phyloP scores from a whole-genome alignment of 225 moss, liverwort and hornwort genomes.

The Neckera pumila region DNA sequence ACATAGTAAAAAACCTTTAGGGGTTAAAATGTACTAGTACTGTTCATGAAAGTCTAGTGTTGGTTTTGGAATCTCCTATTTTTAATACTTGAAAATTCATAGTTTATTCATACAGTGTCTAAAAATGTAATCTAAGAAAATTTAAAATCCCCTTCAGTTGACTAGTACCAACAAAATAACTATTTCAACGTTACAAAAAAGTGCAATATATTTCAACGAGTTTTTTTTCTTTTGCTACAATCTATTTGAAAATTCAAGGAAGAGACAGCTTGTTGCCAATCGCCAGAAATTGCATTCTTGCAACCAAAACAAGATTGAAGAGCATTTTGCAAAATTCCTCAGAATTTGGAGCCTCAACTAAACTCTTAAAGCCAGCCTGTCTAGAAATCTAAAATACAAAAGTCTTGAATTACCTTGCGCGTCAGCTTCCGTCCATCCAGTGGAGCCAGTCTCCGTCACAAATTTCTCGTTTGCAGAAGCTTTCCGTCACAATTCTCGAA shows the following conservation, averaged over 20 bases:
- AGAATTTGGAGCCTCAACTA: not conserved
- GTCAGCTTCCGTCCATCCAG: not conserved
- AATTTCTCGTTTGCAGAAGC: not conserved
- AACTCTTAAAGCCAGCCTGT: not conserved
- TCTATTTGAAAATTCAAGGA: not conserved
- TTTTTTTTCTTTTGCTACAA: not conserved
- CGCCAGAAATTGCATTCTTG: not conserved
- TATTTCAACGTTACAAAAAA: no score
- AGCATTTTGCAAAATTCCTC: not conserved
- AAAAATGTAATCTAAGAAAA: not conserved
- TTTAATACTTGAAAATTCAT: not conserved
- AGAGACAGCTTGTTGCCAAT: not conserved
- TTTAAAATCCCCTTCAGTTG: not conserved
- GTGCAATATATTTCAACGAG: no score
- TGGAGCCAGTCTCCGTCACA: not conserved
- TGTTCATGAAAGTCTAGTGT: not conserved
- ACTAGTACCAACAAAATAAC: no score
- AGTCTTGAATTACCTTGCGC: no score
- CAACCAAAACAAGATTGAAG: not conserved
- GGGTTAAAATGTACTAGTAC: not conserved
- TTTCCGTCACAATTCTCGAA: not conserved
- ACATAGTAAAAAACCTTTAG: no score
- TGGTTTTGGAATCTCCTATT: not conserved
- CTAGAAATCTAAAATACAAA: not conserved
- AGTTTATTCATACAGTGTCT: not conserved